Base-by-base conservation (phyloP, 2,329 filamentous ascomycete genomes). In the Cryphonectria japonica region DNA sequence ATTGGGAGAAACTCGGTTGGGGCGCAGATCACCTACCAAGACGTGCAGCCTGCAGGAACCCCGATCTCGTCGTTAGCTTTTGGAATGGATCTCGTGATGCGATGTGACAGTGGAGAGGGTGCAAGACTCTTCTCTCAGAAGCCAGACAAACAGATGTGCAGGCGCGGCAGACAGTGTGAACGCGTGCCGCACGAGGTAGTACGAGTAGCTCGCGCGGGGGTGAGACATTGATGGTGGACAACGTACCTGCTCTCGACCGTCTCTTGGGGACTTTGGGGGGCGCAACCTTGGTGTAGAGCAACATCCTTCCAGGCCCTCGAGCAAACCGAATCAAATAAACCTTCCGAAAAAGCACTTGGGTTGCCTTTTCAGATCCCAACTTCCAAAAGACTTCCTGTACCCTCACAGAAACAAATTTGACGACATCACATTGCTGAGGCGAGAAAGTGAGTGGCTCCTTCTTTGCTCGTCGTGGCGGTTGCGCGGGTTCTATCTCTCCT, bases 231-330 rank as follows among this genome's bases (percentile, higher is more conserved):
- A 43, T 3, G 59, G n/a, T 2, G 59, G 29, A 61, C 26, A 13
- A 84, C 85, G 81, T 79, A 89, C 87, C 87, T 77, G 86, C 84
- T 80, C 87, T 83, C n/a, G 88, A 89, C 69, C 88, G 83, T 76
- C 82, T 85, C 79, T 89, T 90, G 43, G 87, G 87, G 61, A 83
- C 80, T 79, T 88, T 89, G n/a, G 87, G 86, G 63, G 83, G 78
- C 71, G 87, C 87, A 66, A 85, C 79, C 78, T 83, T 84, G n/a
- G 87, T 88, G 76, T 88, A 90, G 61, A 90, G 78, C 75, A 90
- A 79, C 88, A 89, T 89, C 61, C 32, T 62, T 22, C 32, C 26
- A 32, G 37, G 16, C 22, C n/a, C 41, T 46, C n/a, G n/a, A 29
- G 26, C 13, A 37, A 39, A 11, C 32, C 19, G 8, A 9, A 37